Percentiles rank a stretch among this genome's conserved stretches.
Evolutionary conservation across 192 early-diverging fungal species (phyloP).

Genomic region (Podila minutissima): DNA sequence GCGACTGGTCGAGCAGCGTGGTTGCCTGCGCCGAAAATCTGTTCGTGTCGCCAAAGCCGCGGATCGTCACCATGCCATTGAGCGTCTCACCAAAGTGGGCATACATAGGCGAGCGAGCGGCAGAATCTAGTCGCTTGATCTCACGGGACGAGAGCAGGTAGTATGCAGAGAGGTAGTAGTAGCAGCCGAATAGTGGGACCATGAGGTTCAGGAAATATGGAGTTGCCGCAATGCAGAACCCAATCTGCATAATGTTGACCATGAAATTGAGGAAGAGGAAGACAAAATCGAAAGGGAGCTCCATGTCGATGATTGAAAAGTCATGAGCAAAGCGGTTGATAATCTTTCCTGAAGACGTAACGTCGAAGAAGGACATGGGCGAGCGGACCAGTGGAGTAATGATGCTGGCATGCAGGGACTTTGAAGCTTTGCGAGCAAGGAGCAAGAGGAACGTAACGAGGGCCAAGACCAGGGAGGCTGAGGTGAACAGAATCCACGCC

Average conservation of each 20-base stretch:
- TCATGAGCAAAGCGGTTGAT: constrained; percentile 85
- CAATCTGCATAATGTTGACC: constrained; percentile 51
- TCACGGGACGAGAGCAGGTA: constrained; percentile 73
- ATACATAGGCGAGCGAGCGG: constrained; percentile 12
- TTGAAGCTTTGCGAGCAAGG: constrained; percentile 62
- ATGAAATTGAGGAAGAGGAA: constrained; percentile 54
- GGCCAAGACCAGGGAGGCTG: constrained; percentile 25
- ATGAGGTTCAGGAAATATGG: constrained; percentile 63
- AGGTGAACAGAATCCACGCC: constrained; percentile 15
- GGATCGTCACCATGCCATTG: constrained; percentile 65
- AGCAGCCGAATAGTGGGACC: constrained; percentile 40
- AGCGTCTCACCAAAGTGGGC: constrained; percentile 14
- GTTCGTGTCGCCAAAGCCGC: constrained; percentile 69
- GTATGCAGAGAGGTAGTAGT: constrained; percentile 67
- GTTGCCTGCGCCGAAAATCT: constrained; percentile 75
- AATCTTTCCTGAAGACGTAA: constrained; percentile 63
- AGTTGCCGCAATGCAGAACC: constrained; percentile 61
- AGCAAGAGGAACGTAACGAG: constrained; percentile 27
- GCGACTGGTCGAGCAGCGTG: constrained; percentile 72
- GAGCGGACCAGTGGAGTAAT: constrained; percentile 64
- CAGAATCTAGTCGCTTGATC: constrained; percentile 84
- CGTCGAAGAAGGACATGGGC: constrained; percentile 55
- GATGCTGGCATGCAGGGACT: constrained; percentile 64
- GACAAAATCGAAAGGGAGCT: constrained; percentile 53
- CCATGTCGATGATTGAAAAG: constrained; percentile 74